Base-by-base conservation (phyloP, 75 land plant species). In the Pinus albicaulis region DNA sequence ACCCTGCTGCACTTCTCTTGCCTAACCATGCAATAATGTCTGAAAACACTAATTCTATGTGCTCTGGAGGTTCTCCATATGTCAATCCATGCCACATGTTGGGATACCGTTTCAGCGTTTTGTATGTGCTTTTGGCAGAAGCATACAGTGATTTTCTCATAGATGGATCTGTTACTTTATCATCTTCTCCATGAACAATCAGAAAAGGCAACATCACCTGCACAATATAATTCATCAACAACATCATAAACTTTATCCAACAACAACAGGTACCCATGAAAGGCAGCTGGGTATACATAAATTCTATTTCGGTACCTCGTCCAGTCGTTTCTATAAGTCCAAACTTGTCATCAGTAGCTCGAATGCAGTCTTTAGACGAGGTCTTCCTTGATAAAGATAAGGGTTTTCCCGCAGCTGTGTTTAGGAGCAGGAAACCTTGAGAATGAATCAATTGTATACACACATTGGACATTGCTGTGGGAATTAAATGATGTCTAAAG, bases 21-120 rank as follows among this genome's bases (percentile, higher is more conserved):
- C 90, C 91, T 34, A 96, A 76, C 99, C 99, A 96, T 12, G 68
- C 65, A 57, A 93, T 79, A 26, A 93, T 92, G 78, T 96, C 99
- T 16, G 71, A n/a, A 78, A 88, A 93, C 52, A 93, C 97, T 11
- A 80, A 79, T 15, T 93, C 86, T 14, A 86, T 85, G 74, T 96
- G 87, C 68, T 92, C 89, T 13, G 79, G 84, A 3, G 89, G 76
- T 78, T 96, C 99, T 1, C 94, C 99, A 71, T 83, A 86, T 1
- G 88, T 85, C 26, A 96, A 77, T 0, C 89, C 90, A 55, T 96
- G 99, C 99, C 99, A 96, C 99, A 96, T 93, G 1, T 88, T 92
- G 2, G 89, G 90, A 71, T 96, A 93, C 57, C 90, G 61, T 78
- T 93, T 93, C 62, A 96, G 76, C 20, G 87, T 86, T 87, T 96